Evolutionary conservation across 2,329 filamentous ascomycete species (phyloP).

Genomic region (Pseudopyrenochaeta lycopersici): DNA sequence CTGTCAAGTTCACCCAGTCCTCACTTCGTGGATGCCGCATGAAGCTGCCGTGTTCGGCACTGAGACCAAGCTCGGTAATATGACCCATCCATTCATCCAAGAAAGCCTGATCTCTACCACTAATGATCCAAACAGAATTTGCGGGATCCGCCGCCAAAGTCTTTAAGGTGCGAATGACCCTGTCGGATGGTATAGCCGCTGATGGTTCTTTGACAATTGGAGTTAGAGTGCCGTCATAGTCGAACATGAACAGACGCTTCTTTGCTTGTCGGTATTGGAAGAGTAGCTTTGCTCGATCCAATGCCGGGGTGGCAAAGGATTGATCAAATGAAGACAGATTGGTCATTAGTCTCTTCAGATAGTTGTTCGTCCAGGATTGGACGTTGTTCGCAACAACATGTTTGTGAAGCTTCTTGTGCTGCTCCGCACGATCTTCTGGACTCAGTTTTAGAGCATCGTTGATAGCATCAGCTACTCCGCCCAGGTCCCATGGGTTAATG

Average conservation of each 20-base stretch:
- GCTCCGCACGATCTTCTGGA: constrained; percentile 68
- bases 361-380: constrained; percentile 83
- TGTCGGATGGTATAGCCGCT: constrained; percentile 85
- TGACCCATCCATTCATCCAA: constrained; percentile 91
- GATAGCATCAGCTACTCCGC: constrained; percentile 83
- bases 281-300: constrained; percentile 78
- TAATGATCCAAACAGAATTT: constrained; percentile 98
- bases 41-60: constrained; percentile 96
- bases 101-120: constrained; percentile 91
- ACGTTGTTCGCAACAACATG: constrained; percentile 89
- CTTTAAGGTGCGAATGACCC: constrained; percentile 81
- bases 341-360: constrained; percentile 79
- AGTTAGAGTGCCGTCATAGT: constrained; percentile 96
- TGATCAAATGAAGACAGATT: constrained; percentile 82
- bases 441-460: constrained; percentile 82
- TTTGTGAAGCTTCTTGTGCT: constrained; percentile 79
- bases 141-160: constrained; percentile 78
- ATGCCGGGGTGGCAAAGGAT: constrained; percentile 78
- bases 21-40: constrained; percentile 80
- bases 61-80: constrained; percentile 88
- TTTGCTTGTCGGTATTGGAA: constrained; percentile 76
- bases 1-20: constrained; percentile 88
- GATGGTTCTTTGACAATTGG: constrained; percentile 92
- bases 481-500: constrained; percentile 95
- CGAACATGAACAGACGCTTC: constrained; percentile 95